Percentiles rank a stretch among this genome's conserved stretches.
Conservation (phyloP, 371 early-diverging fungal genomes). For the Mortierella sp. region DNA sequence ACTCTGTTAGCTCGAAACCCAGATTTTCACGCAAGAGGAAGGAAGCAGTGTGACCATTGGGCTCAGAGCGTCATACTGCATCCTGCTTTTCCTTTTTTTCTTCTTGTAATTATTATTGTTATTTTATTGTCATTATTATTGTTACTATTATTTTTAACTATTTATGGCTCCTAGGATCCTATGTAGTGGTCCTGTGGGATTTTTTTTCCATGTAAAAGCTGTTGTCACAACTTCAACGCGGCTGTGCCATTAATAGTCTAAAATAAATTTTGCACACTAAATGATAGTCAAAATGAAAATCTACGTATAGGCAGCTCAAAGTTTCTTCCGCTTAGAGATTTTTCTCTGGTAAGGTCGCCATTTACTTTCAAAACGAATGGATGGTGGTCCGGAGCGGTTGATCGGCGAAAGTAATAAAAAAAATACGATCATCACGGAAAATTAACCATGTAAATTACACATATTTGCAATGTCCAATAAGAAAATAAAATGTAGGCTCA, state of each 20-base stretch:
- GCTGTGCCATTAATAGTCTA: too few relatives aligned
- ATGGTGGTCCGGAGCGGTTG: not conserved
- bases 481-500: not conserved
- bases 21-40: not conserved
- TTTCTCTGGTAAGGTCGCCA: not conserved
- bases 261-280: not conserved
- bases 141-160: too few relatives aligned
- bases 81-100: not conserved
- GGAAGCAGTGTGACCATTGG: not conserved
- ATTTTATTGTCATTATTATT: too few relatives aligned
- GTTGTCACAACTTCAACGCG: too few relatives aligned
- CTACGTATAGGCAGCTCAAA: not conserved
- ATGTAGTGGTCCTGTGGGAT: too few relatives aligned
- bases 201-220: too few relatives aligned
- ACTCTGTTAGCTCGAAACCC: slow-evolving; percentile 11
- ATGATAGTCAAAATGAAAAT: not conserved
- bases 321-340: slow-evolving; percentile 6
- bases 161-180: too few relatives aligned
- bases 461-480: too few relatives aligned
- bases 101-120: too few relatives aligned
- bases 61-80: not conserved
- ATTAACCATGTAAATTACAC: too few relatives aligned
- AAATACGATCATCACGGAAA: too few relatives aligned
- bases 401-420: not conserved
- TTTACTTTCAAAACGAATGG: not conserved